Percentiles rank a stretch among this genome's conserved stretches.
Evolutionary conservation across 2,329 filamentous ascomycete species (phyloP).

Genomic region (Colletotrichum lentis): DNA sequence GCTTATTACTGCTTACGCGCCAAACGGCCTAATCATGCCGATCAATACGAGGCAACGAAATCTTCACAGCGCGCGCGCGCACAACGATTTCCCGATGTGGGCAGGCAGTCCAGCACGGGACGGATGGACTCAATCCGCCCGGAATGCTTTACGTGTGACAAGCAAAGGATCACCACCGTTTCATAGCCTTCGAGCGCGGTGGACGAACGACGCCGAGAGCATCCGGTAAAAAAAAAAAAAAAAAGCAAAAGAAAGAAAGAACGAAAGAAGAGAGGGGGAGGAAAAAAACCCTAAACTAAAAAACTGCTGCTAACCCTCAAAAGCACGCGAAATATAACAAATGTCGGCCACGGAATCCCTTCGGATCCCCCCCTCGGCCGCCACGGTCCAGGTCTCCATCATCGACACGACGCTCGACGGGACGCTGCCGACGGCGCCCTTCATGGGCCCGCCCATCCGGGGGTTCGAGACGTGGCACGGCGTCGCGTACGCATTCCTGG

Average conservation of each 20-base stretch:
- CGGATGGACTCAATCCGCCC: background rate
- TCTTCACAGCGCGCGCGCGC: no score
- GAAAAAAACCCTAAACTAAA: no score
- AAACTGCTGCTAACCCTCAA: no score
- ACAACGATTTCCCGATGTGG: background rate
- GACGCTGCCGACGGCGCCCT: conserved; percentile 2
- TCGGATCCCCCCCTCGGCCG: background rate
- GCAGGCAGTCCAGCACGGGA: background rate
- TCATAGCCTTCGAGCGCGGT: background rate
- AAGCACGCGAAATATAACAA: background rate
- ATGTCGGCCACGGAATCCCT: background rate
- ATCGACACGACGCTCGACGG: conserved; percentile 16
- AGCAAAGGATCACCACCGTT: no score
- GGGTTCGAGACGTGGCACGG: conserved; percentile 13
- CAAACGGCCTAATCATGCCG: no score
- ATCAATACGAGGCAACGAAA: background rate
- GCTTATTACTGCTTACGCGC: no score
- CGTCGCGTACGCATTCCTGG: conserved; percentile 10
- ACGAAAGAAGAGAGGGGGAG: no score
- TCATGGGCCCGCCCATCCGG: conserved; percentile 10
- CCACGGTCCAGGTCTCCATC: conserved; percentile 9
- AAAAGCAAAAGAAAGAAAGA: no score
- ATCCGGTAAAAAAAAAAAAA: no score
- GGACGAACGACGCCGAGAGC: fast-evolving
- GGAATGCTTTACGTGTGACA: no score